These are phyloP conservation scores for Backusella sp. DNA, from an alignment of 192 early-diverging fungal species.

Conservation along the genomic window DNA sequence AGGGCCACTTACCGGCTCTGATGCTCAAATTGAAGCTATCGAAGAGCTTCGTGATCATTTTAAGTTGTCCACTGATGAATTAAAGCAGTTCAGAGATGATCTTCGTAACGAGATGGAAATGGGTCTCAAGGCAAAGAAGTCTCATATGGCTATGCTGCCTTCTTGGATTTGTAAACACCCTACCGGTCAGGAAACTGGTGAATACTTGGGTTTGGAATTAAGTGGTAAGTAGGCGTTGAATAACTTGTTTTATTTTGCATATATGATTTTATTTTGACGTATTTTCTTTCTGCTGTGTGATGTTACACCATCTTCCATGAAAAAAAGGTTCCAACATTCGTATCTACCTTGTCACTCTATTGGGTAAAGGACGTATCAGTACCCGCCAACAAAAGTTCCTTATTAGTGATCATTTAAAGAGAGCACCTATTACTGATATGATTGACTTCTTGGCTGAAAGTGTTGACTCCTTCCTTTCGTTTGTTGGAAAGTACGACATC, in stretches of 20 bases:
- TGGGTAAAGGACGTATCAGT: slow-evolving; percentile 57
- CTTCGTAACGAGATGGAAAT: slow-evolving; percentile 59
- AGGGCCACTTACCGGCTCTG: neutral
- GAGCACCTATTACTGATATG: slow-evolving; percentile 28
- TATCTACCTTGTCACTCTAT: slow-evolving; percentile 28
- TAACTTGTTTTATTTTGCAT: neutral
- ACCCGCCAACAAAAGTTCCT: slow-evolving; percentile 59
- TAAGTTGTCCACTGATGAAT: slow-evolving; percentile 48
- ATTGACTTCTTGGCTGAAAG: slow-evolving; percentile 87
- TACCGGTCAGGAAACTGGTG: slow-evolving; percentile 71
- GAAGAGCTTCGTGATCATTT: slow-evolving; percentile 36
- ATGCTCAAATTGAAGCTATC: slow-evolving; percentile 7
- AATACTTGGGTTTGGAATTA: slow-evolving; percentile 79
- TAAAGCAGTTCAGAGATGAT: slow-evolving; percentile 54
- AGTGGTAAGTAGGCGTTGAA: slow-evolving; percentile 56
- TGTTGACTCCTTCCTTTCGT: slow-evolving; percentile 69
- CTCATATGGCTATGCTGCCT: slow-evolving; percentile 66
- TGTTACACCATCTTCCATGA: neutral
- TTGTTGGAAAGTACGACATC: slow-evolving; percentile 19
- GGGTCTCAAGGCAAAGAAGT: slow-evolving; percentile 43
- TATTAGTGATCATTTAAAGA: slow-evolving; percentile 49
- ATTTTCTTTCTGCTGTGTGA: neutral
- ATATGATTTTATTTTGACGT: neutral
- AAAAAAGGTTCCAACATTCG: slow-evolving; percentile 26
- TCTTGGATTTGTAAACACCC: slow-evolving; percentile 70